Conservation (phyloP, 495 filamentous ascomycete species). For the Penicillium canescens region DNA sequence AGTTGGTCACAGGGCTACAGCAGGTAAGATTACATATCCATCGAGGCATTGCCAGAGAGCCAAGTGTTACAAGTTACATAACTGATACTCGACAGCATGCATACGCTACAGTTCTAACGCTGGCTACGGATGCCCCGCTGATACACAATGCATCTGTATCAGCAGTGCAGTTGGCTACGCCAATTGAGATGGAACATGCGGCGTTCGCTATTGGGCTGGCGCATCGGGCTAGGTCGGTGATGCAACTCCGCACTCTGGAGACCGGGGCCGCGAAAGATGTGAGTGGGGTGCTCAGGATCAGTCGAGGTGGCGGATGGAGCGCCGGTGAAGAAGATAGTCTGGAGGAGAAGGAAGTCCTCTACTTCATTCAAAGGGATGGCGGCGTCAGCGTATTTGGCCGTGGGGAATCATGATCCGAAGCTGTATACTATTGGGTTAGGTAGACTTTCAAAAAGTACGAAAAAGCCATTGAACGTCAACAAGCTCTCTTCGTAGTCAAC, state of each 20-base stretch:
- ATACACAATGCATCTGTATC: constrained; percentile 48
- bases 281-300: constrained; percentile 83
- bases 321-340: constrained; percentile 29
- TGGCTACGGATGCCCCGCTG: constrained; percentile 71
- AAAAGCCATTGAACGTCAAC: neutral
- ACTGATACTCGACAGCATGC: constrained; percentile 34
- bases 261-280: constrained; percentile 88
- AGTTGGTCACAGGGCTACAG: constrained; percentile 47
- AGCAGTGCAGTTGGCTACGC: constrained; percentile 48
- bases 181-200: constrained; percentile 64
- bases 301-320: constrained; percentile 53
- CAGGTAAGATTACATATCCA: constrained; percentile 29
- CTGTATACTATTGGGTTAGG: constrained; percentile 15
- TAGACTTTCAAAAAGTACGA: neutral
- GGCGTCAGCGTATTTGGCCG: constrained; percentile 77
- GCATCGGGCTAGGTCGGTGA: constrained; percentile 69
- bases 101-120: constrained; percentile 62
- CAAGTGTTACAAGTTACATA: neutral
- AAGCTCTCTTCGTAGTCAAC: neutral
- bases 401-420: constrained; percentile 47
- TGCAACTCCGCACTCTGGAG: constrained; percentile 73
- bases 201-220: constrained; percentile 67
- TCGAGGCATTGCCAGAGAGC: neutral
- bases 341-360: constrained; percentile 74
- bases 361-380: constrained; percentile 77